These are phyloP conservation scores for Porpolomopsis calyptriformis DNA, from an alignment of 768 basidiomycete genomes.

Conservation along the genomic window DNA sequence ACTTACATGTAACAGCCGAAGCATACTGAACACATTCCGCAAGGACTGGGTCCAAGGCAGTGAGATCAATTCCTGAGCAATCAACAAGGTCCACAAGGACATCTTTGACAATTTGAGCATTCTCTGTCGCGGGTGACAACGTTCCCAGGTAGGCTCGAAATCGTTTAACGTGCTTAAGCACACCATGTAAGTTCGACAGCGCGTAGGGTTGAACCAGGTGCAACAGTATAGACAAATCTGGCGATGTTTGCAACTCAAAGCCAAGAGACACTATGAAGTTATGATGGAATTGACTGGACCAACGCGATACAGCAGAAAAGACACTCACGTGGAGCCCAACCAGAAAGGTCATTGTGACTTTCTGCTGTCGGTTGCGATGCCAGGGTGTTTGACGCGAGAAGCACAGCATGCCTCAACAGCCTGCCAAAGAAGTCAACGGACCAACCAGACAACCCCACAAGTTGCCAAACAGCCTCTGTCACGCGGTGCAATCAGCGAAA, in stretches of 20 bases:
- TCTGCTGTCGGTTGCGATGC: conserved; percentile 14
- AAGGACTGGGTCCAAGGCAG: conserved; percentile 38
- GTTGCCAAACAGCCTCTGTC: conserved; percentile 58
- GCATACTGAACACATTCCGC: conserved; percentile 25
- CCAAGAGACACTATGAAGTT: conserved; percentile 1
- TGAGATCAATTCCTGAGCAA: conserved; percentile 54
- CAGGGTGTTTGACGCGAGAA: conserved; percentile 20
- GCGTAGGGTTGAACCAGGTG: conserved; percentile 54
- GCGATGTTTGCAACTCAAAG: conserved; percentile 12
- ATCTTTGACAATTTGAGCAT: conserved; percentile 52
- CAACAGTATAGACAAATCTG: conserved; percentile 38
- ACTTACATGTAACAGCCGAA: conserved; percentile 26
- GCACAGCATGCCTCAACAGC: conserved; percentile 46
- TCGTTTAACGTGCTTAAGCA: conserved; percentile 46
- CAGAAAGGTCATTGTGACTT: conserved; percentile 17
- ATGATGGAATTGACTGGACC: background rate
- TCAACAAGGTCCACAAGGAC: conserved; percentile 53
- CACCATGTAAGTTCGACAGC: conserved; percentile 38
- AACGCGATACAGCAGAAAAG: background rate
- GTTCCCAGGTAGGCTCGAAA: conserved; percentile 45
- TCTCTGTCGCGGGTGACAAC: conserved; percentile 48
- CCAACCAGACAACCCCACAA: conserved; percentile 55
- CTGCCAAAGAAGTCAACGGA: conserved; percentile 48
- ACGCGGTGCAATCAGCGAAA: background rate
- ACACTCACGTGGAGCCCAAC: conserved; percentile 15